Evolutionary conservation across 768 basidiomycete genomes (phyloP), one percentile per base, ranked within the genome.

Genomic region (Scleroderma bovista): DNA sequence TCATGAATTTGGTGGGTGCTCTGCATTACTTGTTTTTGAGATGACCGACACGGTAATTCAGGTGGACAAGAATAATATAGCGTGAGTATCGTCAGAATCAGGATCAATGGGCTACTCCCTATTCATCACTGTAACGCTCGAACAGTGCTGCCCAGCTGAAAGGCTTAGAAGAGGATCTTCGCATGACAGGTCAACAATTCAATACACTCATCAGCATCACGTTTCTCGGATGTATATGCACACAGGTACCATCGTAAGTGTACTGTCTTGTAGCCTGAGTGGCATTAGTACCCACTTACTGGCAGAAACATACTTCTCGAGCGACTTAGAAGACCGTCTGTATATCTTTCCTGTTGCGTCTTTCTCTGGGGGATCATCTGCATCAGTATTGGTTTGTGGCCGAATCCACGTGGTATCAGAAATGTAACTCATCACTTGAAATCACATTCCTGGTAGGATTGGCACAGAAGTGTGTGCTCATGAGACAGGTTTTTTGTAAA

Each of bases 241-340:
- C 85, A 83, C 85, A 87, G 60, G 73, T 86, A 52, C 84, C 84
- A 24, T 81, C 79, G 79, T 81, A 53, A 57, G 80, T 66, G 74
- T 20, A 12, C 11, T 31, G 34, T 12, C n/a, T n/a, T 36, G 13
- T 5, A 13, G 13, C 6, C 34, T 36, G n/a, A 12, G 13, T 36
- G 13, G 34, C n/a, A n/a, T 36, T 13, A 36, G 34, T 36, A 36
- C 34, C 13, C 34, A 36, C 3, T 13, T 3, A 13, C n/a, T 12
- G 12, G n/a, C 34, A 36, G 34, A 36, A 36, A 36, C 34, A 36
- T 36, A 36, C n/a, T 36, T 6, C 12, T 36, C n/a, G 13, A n/a
- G 4, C 34, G 13, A 36, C 12, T 36, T 36, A 36, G 34, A 36
- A 36, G 34, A 36, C 34, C 34, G 4, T 36, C 34, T 36, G 12